These are phyloP conservation scores for Acarospora socialis DNA, from an alignment of 2,329 filamentous ascomycete species.

Conservation along the genomic window DNA sequence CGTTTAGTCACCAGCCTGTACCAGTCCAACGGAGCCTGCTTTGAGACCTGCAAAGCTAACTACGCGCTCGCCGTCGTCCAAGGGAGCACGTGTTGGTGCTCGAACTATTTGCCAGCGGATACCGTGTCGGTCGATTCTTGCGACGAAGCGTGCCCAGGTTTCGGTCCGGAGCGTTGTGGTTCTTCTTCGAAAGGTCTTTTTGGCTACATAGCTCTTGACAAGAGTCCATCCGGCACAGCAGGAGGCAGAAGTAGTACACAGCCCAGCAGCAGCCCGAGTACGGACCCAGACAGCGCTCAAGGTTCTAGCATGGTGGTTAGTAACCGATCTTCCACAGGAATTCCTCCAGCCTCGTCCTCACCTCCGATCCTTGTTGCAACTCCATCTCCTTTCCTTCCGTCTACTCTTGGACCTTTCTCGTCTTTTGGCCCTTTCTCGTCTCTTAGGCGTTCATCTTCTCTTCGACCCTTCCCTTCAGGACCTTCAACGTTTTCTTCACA, in stretches of 20 bases:
- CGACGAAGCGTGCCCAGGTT: conserved; percentile 31
- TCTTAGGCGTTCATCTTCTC: conserved; percentile 1
- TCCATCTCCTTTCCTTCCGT: not conserved
- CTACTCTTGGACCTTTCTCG: conserved; percentile 3
- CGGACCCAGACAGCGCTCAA: too few species aligned
- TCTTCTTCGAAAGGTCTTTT: conserved; percentile 25
- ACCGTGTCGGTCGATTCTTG: conserved; percentile 25
- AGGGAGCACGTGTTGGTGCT: conserved; percentile 35
- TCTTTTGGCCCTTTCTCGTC: conserved; percentile 1
- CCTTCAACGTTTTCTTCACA: not conserved
- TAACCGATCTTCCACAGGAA: conserved; percentile 7
- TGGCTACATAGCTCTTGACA: conserved; percentile 28
- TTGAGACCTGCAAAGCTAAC: conserved; percentile 22
- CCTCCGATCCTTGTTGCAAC: not conserved
- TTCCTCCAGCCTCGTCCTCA: conserved; percentile 1
- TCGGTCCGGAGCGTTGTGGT: conserved; percentile 32
- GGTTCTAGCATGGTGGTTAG: conserved; percentile 11
- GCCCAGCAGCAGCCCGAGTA: not conserved
- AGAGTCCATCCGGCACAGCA: conserved; percentile 19
- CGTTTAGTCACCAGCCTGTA: conserved; percentile 24
- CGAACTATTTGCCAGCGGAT: conserved; percentile 29
- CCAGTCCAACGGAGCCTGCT: conserved; percentile 33
- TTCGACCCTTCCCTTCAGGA: not conserved
- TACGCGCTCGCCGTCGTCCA: conserved; percentile 34
- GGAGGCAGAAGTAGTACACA: not conserved